Base-by-base conservation (phyloP, 2,329 filamentous ascomycete species). In the Eutypa lata region DNA sequence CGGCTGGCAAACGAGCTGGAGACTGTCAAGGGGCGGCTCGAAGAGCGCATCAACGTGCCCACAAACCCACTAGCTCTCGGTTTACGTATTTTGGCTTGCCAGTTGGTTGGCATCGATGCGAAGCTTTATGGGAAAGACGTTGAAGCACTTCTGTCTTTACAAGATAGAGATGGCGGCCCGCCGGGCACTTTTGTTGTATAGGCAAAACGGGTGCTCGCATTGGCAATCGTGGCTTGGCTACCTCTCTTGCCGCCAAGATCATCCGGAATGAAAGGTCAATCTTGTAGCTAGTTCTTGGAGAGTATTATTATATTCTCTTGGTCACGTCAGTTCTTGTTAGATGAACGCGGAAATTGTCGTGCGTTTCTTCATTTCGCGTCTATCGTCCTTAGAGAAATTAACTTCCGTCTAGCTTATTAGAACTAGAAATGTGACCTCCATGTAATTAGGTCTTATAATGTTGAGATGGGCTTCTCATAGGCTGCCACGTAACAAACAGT, bases 161-260 rank as follows among this genome's bases (percentile, higher is more conserved):
- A 64, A 40, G 45, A 56, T 18, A 49, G 47, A 38, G 61, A 62
- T 43, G 61, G 63, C 0, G 57, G 61, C 1, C 62, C 57, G 59
- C 57, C 58, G 59, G 60, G 2, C 60, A 63, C 43, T 59, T 64
- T 35, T 61, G 59, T 38, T 54, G 57, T 31, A 40, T 54, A 14
- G 61, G 61, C 3, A 53, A 46, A 19, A 60, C 55, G 1, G 51
- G 58, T 18, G 54, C 48, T 7, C 47, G 53, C 2, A 57, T 65
- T 40, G 62, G 61, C 4, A 65, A 65, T 42, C 58, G 60, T 1
- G 62, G 62, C 18, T 49, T 63, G 26, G 58, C 61, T 7, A 63
- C 62, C 3, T 60, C 57, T 11, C 50, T 65, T 2, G 57, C 56
- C 2, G 37, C 53, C 5, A 59, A 55, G 18, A 52, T 54, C 16